Evolutionary conservation across 495 filamentous ascomycete genomes (phyloP).

Genomic region (Annulohypoxylon bovei): DNA sequence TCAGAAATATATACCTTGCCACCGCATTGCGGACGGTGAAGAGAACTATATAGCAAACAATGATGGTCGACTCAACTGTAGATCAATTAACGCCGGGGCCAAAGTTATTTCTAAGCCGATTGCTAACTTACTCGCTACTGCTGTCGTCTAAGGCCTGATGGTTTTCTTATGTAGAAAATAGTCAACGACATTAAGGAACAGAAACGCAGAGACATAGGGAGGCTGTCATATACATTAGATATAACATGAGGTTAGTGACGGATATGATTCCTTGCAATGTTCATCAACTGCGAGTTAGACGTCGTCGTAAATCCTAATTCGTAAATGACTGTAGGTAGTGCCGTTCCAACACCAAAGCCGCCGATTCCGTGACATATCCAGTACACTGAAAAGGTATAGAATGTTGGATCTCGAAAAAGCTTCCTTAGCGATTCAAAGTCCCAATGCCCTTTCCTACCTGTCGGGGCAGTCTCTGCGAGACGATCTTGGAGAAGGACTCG

Average conservation of each 20-base stretch:
- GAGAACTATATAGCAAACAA: conserved; percentile 58
- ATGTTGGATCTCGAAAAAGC: conserved; percentile 48
- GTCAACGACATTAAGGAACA: conserved; percentile 53
- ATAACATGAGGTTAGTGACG: neutral
- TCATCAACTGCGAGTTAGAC: conserved; percentile 55
- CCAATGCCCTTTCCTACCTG: conserved; percentile 43
- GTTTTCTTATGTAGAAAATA: conserved; percentile 50
- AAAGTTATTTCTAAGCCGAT: neutral
- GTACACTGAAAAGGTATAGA: conserved; percentile 51
- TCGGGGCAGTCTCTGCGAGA: conserved; percentile 22
- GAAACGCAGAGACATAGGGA: conserved; percentile 52
- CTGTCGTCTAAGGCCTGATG: conserved; percentile 54
- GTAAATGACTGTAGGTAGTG: conserved; percentile 57
- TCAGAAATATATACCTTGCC: conserved; percentile 54
- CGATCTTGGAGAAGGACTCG: conserved; percentile 42
- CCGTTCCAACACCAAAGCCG: conserved; percentile 55
- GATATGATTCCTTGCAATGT: conserved; percentile 48
- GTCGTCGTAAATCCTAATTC: conserved; percentile 55
- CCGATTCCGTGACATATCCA: conserved; percentile 58
- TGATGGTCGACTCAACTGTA: conserved; percentile 53
- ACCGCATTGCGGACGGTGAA: conserved; percentile 52
- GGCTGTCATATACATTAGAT: conserved; percentile 44
- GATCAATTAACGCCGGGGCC: conserved; percentile 16
- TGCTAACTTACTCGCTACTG: conserved; percentile 48
- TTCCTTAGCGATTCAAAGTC: conserved; percentile 42